Percentiles rank a stretch among this genome's conserved stretches.
phyloP scores from a whole-genome alignment of 2,329 filamentous ascomycete species.

The Stagonosporopsis vannaccii region DNA sequence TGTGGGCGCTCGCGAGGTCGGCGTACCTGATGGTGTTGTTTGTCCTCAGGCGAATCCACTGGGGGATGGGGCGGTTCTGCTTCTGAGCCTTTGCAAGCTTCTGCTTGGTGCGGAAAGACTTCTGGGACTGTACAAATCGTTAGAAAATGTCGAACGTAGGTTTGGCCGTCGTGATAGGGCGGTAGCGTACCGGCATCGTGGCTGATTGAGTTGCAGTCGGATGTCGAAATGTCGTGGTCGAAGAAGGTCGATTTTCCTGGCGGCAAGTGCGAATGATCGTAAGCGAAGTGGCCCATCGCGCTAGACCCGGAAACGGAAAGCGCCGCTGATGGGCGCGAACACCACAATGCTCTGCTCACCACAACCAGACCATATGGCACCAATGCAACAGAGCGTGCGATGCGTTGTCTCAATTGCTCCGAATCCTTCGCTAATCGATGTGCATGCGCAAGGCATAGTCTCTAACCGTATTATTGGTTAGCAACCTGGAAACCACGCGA shows the following conservation, averaged over 20 bases:
- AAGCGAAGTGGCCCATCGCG: not conserved
- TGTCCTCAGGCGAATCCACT: slow-evolving; percentile 99
- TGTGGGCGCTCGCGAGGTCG: slow-evolving; percentile 12
- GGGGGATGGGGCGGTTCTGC: slow-evolving; percentile 99
- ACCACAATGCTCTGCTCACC: not conserved
- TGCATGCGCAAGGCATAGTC: no score
- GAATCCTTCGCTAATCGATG: no score
- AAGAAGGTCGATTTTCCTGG: slow-evolving; percentile 12
- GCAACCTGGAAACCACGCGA: no score
- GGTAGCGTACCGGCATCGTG: slow-evolving; percentile 50
- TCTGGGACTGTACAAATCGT: slow-evolving; percentile 78
- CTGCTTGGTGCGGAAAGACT: slow-evolving; percentile 99
- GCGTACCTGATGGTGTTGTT: slow-evolving; percentile 98
- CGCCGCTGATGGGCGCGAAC: slow-evolving; percentile 2
- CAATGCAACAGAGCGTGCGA: not conserved
- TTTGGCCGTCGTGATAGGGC: slow-evolving; percentile 13
- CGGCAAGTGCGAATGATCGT: slow-evolving; percentile 12
- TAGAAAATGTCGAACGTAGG: slow-evolving; percentile 17
- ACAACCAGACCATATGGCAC: not conserved
- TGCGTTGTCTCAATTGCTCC: no score
- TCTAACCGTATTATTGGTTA: no score
- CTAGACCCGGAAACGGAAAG: not conserved
- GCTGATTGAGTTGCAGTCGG: slow-evolving; percentile 44
- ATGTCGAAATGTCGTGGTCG: slow-evolving; percentile 37
- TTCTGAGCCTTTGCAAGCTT: slow-evolving; percentile 99